A percentile compares a stretch with the other conserved stretches of the same genome.
These are phyloP conservation scores for Fraxinus pennsylvanica DNA, from an alignment of 257 asterid species.

Conservation along the genomic window DNA sequence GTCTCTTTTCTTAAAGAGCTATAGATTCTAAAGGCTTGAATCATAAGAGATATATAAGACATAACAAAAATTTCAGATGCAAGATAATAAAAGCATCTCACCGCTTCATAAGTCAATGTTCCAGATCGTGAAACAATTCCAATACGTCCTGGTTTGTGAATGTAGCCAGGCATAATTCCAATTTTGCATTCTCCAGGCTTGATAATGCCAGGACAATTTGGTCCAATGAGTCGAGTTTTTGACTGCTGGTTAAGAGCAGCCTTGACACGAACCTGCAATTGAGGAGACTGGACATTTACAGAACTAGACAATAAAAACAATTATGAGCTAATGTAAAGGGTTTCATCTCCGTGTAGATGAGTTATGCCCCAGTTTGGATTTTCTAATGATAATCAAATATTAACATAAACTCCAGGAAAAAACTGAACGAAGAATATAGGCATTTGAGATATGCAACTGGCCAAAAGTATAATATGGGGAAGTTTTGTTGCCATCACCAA, in stretches of 20 bases:
- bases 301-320: slow-evolving; percentile 9
- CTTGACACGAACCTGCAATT: slow-evolving; percentile 73
- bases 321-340: neutral
- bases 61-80: neutral
- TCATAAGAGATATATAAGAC: neutral
- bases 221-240: slow-evolving; percentile 89
- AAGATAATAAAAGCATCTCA: slow-evolving; percentile 39
- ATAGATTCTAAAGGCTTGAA: neutral
- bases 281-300: slow-evolving; percentile 9
- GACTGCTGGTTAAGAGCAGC: slow-evolving; percentile 85
- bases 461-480: neutral
- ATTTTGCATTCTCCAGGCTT: slow-evolving; percentile 99
- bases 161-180: slow-evolving; percentile 99
- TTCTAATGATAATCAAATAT: neutral
- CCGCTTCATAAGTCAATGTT: slow-evolving; percentile 89
- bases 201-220: slow-evolving; percentile 97
- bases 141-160: slow-evolving; percentile 97
- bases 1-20: neutral
- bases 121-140: slow-evolving; percentile 96
- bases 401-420: neutral
- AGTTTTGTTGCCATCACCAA: neutral
- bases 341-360: neutral
- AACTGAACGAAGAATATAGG: neutral
- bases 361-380: neutral
- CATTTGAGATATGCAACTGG: neutral